A percentile compares a stretch with the other conserved stretches of the same genome.
Evolutionary conservation across 257 asterid genomes (phyloP).

Genomic region (Phtheirospermum japonicum): DNA sequence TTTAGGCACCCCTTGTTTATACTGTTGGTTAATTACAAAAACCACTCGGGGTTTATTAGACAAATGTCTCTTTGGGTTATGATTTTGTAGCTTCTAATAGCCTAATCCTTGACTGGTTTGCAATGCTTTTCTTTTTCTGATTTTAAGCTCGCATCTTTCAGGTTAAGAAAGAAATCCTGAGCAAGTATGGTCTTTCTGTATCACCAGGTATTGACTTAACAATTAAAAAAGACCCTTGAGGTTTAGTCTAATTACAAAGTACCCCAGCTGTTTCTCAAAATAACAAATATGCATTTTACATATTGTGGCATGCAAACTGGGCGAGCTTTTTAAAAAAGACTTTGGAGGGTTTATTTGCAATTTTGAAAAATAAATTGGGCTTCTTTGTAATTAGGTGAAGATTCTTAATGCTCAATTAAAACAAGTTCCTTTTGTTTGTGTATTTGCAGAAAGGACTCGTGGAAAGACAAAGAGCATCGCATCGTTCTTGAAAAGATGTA

Average conservation of each 20-base stretch:
- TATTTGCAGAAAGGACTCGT: constrained; percentile 44
- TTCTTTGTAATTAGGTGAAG: too few species aligned
- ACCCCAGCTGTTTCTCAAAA: not conserved
- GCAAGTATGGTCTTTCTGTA: constrained; percentile 52
- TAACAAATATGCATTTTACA: not conserved
- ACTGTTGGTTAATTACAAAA: not conserved
- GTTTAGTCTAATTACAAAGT: not conserved
- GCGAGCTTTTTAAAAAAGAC: too few species aligned
- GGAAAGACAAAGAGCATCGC: constrained; percentile 55
- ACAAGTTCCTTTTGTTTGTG: not conserved
- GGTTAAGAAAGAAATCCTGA: constrained; percentile 76
- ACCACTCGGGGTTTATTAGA: not conserved
- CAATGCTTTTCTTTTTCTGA: constrained; percentile 16
- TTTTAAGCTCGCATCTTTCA: constrained; percentile 29
- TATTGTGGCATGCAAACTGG: too few species aligned
- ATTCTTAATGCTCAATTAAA: not conserved
- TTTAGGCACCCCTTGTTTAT: not conserved
- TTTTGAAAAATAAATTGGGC: too few species aligned
- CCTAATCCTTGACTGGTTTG: constrained; percentile 3
- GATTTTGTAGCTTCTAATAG: too few species aligned
- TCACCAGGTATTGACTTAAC: constrained; percentile 60
- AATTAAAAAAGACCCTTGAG: not conserved
- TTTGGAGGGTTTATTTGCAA: too few species aligned
- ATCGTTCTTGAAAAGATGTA: constrained; percentile 54
- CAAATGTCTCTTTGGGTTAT: too few species aligned